Evolutionary conservation across 306 rosid genomes (phyloP), one percentile per base, ranked within the genome.

Genomic region (Gillenia trifoliata): DNA sequence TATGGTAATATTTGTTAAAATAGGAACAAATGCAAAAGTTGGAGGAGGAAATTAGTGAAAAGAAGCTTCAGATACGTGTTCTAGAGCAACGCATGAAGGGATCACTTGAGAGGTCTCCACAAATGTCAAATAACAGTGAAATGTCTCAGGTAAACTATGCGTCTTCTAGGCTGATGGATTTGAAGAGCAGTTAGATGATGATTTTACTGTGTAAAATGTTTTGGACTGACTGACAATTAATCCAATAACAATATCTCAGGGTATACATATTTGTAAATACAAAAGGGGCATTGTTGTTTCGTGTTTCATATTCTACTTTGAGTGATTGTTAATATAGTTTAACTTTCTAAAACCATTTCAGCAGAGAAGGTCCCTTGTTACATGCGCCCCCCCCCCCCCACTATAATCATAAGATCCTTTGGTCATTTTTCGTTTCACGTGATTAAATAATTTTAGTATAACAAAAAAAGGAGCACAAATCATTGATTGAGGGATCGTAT

Each of bases 11-110:
- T 83, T 77, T 70, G 57, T 43, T 50, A 66, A 20, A 64, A 67
- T 52, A 92, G 97, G 96, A 85, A 79, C 85, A 84, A 75, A 86
- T 88, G 86, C 88, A 75, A 60, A 89, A 81, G 83, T 78, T 92
- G 82, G 88, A 92, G 83, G 87, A 79, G 76, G 97, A 87, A 82
- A 88, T 92, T 66, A 81, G 86, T 70, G 93, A 92, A 79, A 92
- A 92, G 86, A 92, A 88, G 88, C 79, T 74, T 62, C 93, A 92
- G 79, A 92, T 92, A 38, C 81, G 75, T 70, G 84, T 85, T 68
- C 74, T 92, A 77, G 96, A 92, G 85, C 89, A 92, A 75, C 90
- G 86, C 8, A 92, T 92, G 97, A 86, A 88, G 68, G 89, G 87
- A 81, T 86, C 93, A 23, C 68, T 92, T 52, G 92, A 90, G 55